Percentiles rank a stretch among this genome's conserved stretches.
These are phyloP conservation scores for Solanum appendiculatum DNA, from an alignment of 257 asterid species.

Conservation along the genomic window DNA sequence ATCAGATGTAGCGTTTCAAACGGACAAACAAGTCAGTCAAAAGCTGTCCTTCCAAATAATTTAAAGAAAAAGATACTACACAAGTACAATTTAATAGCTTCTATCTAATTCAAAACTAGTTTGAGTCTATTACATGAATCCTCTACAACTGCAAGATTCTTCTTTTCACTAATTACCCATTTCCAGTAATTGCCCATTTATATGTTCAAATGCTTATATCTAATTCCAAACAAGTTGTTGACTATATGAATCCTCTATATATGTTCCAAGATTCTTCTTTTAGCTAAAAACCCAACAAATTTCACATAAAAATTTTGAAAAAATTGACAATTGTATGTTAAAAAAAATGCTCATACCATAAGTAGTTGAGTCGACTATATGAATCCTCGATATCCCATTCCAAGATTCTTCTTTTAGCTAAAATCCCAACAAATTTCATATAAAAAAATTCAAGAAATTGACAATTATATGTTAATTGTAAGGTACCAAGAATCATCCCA, in stretches of 20 bases:
- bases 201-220: no score
- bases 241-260: background rate
- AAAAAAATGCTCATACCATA: background rate
- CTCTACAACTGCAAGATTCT: background rate
- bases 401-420: background rate
- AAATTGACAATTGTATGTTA: background rate
- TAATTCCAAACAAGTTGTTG: background rate
- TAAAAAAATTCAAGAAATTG: background rate
- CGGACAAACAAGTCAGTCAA: background rate
- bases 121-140: no score
- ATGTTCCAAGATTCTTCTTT: background rate
- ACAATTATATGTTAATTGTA: background rate
- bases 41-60: background rate
- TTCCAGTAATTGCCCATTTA: background rate
- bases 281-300: background rate
- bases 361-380: background rate
- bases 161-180: background rate
- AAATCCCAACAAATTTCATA: background rate
- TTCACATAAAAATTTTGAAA: background rate
- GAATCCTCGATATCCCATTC: background rate
- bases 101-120: no score
- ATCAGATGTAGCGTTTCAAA: background rate
- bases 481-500: conserved; percentile 90
- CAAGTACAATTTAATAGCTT: background rate
- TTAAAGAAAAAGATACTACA: no score